Evolutionary conservation across 2,329 filamentous ascomycete genomes (phyloP), one percentile per base, ranked within the genome.

Genomic region (Verticillium dahliae): DNA sequence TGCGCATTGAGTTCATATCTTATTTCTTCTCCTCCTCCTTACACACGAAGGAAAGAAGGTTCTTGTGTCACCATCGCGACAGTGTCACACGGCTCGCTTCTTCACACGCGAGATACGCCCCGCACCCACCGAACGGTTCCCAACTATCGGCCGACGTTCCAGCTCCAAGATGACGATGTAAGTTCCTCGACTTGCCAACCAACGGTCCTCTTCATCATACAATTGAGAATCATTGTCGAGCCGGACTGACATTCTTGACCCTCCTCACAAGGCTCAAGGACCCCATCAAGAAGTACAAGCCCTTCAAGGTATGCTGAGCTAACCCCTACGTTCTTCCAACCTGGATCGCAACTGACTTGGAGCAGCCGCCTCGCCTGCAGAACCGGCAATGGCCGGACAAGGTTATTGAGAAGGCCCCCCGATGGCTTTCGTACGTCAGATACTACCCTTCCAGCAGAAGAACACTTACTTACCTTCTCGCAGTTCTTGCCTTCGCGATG

Each of bases 311-410:
- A 37, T 52, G 52, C 35, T 6, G 9, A 37, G 7, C 35, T 13
- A 37, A 22, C 15, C 38, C 52, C 18, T 39, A 50, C 45, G 37
- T 62, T 15, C 39, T 34, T 34, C 41, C 13, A 22, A 27, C 38
- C 22, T 10, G 56, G 27, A 7, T 45, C 50, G 27, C 27, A 34
- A 54, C 62, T 62, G 27, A 58, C 60, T 50, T 57, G 39, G 1
- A 6, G 27, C 50, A 59, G 56, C 85, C 87, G 63, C 70, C 90
- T 60, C 76, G 90, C 70, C 79, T 92, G 50, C 85, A 87, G 34
- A 80, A 91, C 74, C 83, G 90, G 41, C 85, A 90, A 89, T 96
- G 92, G 92, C 92, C 92, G 11, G 85, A 84, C 72, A 93, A 90
- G 79, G 86, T 84, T 50, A 84, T 97, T 70, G 85, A 91, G 70